A percentile compares a stretch with the other conserved stretches of the same genome.
Conservation (phyloP, 805 yeast genomes). For the Saccharomycopsis capsularis region DNA sequence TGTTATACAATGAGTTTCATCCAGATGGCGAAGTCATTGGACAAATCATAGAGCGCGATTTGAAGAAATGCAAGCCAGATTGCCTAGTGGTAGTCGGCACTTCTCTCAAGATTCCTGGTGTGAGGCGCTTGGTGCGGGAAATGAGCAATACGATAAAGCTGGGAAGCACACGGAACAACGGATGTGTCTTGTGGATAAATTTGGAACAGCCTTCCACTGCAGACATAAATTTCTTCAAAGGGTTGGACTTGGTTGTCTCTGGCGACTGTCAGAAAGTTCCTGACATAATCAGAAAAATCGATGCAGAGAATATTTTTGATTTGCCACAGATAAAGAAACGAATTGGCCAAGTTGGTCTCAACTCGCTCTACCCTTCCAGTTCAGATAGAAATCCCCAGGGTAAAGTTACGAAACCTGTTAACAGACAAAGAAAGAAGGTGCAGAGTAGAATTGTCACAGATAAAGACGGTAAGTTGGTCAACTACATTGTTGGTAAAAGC, state of each 20-base stretch:
- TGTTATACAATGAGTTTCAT: constrained; percentile 66
- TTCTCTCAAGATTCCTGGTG: constrained; percentile 74
- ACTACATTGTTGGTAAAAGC: not conserved
- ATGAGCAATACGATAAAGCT: constrained; percentile 31
- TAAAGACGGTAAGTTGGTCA: constrained; percentile 4
- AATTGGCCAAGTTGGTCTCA: too few relatives aligned
- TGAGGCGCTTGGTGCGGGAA: constrained; percentile 52
- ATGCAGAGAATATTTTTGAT: not conserved
- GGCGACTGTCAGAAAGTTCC: constrained; percentile 53
- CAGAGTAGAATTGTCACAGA: constrained; percentile 7
- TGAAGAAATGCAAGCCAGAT: constrained; percentile 55
- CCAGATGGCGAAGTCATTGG: constrained; percentile 90
- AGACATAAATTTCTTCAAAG: constrained; percentile 41
- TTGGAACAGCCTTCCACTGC: constrained; percentile 47
- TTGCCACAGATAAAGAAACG: not conserved
- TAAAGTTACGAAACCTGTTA: not conserved
- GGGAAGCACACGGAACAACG: constrained; percentile 43
- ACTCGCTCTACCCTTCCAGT: too few relatives aligned
- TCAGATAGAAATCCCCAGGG: too few relatives aligned
- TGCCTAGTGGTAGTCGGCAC: constrained; percentile 80
- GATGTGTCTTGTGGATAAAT: constrained; percentile 57
- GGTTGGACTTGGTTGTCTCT: constrained; percentile 50
- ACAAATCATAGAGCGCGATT: constrained; percentile 59
- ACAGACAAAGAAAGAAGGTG: not conserved
- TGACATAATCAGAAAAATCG: not conserved